Conservation (phyloP, 495 filamentous ascomycete species). For the Jackrogersella minutella region DNA sequence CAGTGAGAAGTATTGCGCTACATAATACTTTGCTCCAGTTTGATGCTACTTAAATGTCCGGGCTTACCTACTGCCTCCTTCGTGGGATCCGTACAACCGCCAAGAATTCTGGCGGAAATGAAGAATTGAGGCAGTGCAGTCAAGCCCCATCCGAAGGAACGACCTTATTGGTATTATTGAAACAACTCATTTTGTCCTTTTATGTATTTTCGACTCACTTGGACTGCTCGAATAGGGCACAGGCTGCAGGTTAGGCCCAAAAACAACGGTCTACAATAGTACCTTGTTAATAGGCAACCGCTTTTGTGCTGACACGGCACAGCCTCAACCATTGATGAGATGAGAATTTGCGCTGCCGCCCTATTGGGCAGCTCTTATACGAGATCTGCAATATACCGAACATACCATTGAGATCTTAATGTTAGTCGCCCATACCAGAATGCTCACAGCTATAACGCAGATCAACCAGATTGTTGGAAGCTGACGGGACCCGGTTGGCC, state of each 20-base stretch:
- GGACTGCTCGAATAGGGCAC: background rate
- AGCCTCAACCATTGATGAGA: slow-evolving; percentile 19
- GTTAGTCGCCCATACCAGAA: background rate
- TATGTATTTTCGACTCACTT: background rate
- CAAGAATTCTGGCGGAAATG: slow-evolving; percentile 22
- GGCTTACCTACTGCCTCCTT: background rate
- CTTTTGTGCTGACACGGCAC: slow-evolving; percentile 19
- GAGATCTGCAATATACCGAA: slow-evolving; percentile 14
- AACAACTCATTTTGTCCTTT: slow-evolving; percentile 15
- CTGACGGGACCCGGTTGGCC: background rate
- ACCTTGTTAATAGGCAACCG: background rate
- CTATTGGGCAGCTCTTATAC: slow-evolving; percentile 18
- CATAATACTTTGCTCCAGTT: slow-evolving; percentile 5
- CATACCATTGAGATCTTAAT: slow-evolving; percentile 6
- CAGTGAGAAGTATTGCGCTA: background rate
- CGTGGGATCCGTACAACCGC: background rate
- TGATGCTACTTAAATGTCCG: slow-evolving; percentile 1
- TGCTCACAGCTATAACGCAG: slow-evolving; percentile 6
- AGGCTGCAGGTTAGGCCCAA: background rate
- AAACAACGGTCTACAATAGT: background rate
- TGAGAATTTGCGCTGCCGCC: slow-evolving; percentile 4
- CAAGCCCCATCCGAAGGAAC: slow-evolving; percentile 8
- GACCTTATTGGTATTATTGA: slow-evolving; percentile 20
- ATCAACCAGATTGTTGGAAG: slow-evolving; percentile 11
- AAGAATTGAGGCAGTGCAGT: slow-evolving; percentile 30